Conservation (phyloP, 2,329 filamentous ascomycete species). For the Aureobasidium sp. region DNA sequence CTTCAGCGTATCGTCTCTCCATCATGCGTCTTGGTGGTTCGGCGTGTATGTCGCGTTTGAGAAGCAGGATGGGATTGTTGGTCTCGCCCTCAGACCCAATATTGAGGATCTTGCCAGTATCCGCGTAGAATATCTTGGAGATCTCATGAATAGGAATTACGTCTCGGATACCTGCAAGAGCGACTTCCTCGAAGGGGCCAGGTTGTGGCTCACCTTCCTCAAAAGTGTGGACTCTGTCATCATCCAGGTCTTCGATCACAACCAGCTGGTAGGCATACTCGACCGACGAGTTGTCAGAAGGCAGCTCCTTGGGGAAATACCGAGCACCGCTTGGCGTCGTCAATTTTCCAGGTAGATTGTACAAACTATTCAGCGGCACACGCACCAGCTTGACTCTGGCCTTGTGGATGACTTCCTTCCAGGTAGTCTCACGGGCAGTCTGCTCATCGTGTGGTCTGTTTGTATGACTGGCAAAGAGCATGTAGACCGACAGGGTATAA, state of each 20-base stretch:
- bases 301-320: slow-evolving; percentile 24
- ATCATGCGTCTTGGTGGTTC: slow-evolving; percentile 54
- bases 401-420: slow-evolving; percentile 97
- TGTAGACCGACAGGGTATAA: slow-evolving; percentile 84
- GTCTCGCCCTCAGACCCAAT: slow-evolving; percentile 62
- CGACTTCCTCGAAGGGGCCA: slow-evolving; percentile 53
- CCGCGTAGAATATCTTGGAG: slow-evolving; percentile 88
- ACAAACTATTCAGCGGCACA: slow-evolving; percentile 52
- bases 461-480: slow-evolving; percentile 82
- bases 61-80: slow-evolving; percentile 65
- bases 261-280: slow-evolving; percentile 77
- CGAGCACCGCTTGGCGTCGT: slow-evolving; percentile 16
- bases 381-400: slow-evolving; percentile 73
- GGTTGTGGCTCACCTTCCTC: slow-evolving; percentile 54
- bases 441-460: slow-evolving; percentile 49
- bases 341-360: slow-evolving; percentile 34
- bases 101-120: slow-evolving; percentile 82
- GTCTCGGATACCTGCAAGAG: slow-evolving; percentile 57
- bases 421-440: slow-evolving; percentile 61
- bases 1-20: slow-evolving; percentile 27
- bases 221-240: slow-evolving; percentile 59
- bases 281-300: slow-evolving; percentile 40
- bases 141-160: slow-evolving; percentile 65
- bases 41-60: slow-evolving; percentile 65
- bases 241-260: slow-evolving; percentile 74